A percentile compares a stretch with the other conserved stretches of the same genome.
Conservation (phyloP, 139 green algal genomes). For the Pseudopediastrum boryanum region DNA sequence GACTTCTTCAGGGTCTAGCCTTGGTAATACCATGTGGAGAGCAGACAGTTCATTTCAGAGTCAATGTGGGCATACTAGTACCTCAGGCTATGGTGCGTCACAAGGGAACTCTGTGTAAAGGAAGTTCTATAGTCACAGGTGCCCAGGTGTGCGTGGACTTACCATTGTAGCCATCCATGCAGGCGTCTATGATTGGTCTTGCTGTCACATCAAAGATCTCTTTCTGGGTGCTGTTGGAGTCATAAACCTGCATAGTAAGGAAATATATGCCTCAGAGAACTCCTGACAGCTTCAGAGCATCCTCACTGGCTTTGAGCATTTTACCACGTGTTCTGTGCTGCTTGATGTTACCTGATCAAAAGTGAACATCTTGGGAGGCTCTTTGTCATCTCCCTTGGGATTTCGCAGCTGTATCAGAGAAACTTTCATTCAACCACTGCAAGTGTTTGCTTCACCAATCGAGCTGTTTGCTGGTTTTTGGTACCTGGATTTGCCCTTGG, state of each 20-base stretch:
- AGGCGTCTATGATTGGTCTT: constrained; percentile 67
- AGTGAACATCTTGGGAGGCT: constrained; percentile 71
- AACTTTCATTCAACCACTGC: not conserved
- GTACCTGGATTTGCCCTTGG: constrained; percentile 62
- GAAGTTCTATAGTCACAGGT: too few species aligned
- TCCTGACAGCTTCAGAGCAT: not conserved
- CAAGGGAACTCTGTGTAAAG: too few species aligned
- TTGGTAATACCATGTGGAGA: too few species aligned
- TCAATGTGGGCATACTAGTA: too few species aligned
- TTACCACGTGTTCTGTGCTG: not conserved
- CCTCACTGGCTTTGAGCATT: not conserved
- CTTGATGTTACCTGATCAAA: constrained; percentile 64
- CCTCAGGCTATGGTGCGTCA: too few species aligned
- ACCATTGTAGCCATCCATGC: constrained; percentile 81
- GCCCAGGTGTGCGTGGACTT: too few species aligned
- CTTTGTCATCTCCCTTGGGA: constrained; percentile 55
- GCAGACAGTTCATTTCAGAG: too few species aligned
- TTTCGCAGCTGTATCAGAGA: constrained; percentile 55
- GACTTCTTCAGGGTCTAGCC: too few species aligned
- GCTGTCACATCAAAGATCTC: constrained; percentile 77
- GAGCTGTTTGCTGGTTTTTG: not conserved
- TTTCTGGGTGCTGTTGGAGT: constrained; percentile 62
- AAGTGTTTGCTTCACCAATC: not conserved
- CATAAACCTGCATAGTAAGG: constrained; percentile 73
- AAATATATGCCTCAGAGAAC: not conserved